phyloP scores from a whole-genome alignment of 768 basidiomycete genomes.

The Suillus fuscotomentosus region DNA sequence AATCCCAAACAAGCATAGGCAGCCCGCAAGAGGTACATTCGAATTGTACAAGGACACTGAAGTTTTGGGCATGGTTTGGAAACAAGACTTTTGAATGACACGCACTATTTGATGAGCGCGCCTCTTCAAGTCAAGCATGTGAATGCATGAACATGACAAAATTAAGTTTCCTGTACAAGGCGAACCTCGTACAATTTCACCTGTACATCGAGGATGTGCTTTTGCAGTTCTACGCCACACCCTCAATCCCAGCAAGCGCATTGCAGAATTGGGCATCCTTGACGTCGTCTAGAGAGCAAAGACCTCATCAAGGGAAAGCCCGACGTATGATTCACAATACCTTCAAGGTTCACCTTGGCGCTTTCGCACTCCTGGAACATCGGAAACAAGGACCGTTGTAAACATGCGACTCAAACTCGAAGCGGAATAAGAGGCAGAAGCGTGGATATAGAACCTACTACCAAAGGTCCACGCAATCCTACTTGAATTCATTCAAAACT shows the following conservation, averaged over 20 bases:
- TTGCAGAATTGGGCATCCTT: not conserved
- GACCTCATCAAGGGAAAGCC: not conserved
- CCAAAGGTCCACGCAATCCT: slow-evolving; percentile 2
- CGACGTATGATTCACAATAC: not conserved
- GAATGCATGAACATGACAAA: no score
- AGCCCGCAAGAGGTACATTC: not conserved
- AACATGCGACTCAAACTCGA: not conserved
- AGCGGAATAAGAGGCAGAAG: not conserved
- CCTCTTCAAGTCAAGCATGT: slow-evolving; percentile 23
- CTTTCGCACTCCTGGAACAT: not conserved
- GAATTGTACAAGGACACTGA: not conserved
- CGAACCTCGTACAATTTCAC: not conserved
- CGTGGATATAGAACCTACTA: slow-evolving; percentile 5
- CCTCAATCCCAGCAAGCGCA: not conserved
- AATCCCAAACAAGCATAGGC: not conserved
- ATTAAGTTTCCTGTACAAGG: not conserved
- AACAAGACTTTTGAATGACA: slow-evolving; percentile 31
- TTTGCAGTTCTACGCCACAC: not conserved
- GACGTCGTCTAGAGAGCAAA: not conserved
- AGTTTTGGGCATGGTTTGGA: not conserved
- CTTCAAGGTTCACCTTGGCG: not conserved
- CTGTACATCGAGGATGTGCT: not conserved
- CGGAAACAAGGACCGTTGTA: not conserved
- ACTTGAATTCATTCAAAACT: slow-evolving; percentile 7
- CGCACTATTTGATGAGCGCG: slow-evolving; percentile 16